phyloP scores from a whole-genome alignment of 2,329 filamentous ascomycete genomes.

The Berkeleyomyces rouxiae region DNA sequence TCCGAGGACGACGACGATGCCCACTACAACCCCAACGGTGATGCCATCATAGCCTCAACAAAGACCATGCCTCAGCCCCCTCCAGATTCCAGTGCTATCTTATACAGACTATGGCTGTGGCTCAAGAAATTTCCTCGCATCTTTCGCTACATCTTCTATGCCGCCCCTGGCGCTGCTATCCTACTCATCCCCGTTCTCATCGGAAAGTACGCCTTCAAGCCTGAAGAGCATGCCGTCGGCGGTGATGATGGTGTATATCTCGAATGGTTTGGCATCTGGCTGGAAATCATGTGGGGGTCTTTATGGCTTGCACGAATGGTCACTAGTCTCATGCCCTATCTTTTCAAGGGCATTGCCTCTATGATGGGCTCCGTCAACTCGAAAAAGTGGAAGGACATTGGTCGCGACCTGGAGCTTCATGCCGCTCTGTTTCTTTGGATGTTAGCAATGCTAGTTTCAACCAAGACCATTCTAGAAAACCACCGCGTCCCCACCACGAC shows the following conservation, averaged over 20 bases:
- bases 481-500: slow-evolving; percentile 11
- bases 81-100: slow-evolving; percentile 18
- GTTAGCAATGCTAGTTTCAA: slow-evolving; percentile 71
- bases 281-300: slow-evolving; percentile 83
- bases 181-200: slow-evolving; percentile 32
- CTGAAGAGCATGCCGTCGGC: slow-evolving; percentile 31
- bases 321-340: slow-evolving; percentile 32
- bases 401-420: slow-evolving; percentile 68
- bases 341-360: slow-evolving; percentile 41
- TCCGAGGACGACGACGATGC: slow-evolving; percentile 18
- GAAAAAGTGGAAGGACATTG: slow-evolving; percentile 89
- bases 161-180: slow-evolving; percentile 28
- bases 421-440: slow-evolving; percentile 84
- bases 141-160: slow-evolving; percentile 32
- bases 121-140: slow-evolving; percentile 34
- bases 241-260: slow-evolving; percentile 59
- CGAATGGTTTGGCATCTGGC: slow-evolving; percentile 89
- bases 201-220: slow-evolving; percentile 25
- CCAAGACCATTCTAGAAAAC: slow-evolving; percentile 60
- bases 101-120: slow-evolving; percentile 28
- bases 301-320: slow-evolving; percentile 58
- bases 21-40: slow-evolving; percentile 11
- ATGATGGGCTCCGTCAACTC: slow-evolving; percentile 65
- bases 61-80: slow-evolving; percentile 12
- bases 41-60: neutral